Base-by-base conservation (phyloP, 1,284 basidiomycete genomes). In the Pseudozyma flocculosa region DNA sequence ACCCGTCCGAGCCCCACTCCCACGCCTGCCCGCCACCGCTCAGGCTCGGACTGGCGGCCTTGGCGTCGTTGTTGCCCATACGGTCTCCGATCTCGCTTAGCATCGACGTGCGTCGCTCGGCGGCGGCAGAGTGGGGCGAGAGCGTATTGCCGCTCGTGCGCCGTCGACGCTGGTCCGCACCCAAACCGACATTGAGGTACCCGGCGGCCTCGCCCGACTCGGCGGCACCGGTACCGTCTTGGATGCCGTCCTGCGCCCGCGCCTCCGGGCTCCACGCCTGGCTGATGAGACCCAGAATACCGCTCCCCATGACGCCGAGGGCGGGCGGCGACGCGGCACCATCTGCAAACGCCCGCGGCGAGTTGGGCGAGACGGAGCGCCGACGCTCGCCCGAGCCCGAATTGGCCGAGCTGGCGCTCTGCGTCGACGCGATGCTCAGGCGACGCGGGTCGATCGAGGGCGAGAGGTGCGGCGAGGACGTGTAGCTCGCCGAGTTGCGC, bases 21-120 rank as follows among this genome's bases (percentile, higher is more conserved):
- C 38, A 40, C 19, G 10, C 38, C 19, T 8, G 19, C 19, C 38
- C 18, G 19, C 9, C 15, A 3, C 19, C 19, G 38, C 19, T 37
- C 11, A 18, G 36, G 37, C 43, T 36, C 42, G 32, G 40, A 32
- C 43, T 18, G 42, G 42, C 8, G 18, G 30, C 24, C 24, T 37
- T 24, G 32, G 32, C 38, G 24, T 5, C 44, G 23, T 15, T 44
- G 40, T 39, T 21, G 39, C 38, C 9, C 14, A 15, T 39, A 4
- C 21, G 21, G 38, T 39, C 38, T 4, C 18, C 14, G 15, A 19
- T 39, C 3, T 23, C 18, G 38, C 18, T 39, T n/a, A 39, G 9
- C 21, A 23, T 23, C 19, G 38, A 19, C 3, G 18, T 23, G 17
- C 22, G 18, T n/a, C 9, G 5, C 38, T 21, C 19, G 9, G 18